A percentile compares a stretch with the other conserved stretches of the same genome.
phyloP scores from a whole-genome alignment of 192 early-diverging fungal genomes.

The Linnemannia schmuckeri region DNA sequence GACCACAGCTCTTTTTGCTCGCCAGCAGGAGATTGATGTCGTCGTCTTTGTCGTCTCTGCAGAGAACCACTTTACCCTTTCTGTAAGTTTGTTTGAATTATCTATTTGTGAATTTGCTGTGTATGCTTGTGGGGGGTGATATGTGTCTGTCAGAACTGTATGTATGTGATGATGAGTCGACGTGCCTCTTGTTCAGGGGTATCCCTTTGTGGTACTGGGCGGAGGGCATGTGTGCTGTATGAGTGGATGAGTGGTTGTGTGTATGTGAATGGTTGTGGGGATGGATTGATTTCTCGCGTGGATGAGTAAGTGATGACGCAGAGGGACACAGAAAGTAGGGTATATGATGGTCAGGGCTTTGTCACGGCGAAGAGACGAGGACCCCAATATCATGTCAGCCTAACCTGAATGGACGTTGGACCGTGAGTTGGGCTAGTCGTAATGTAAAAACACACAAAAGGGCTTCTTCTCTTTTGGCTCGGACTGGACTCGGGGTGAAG shows the following conservation, averaged over 20 bases:
- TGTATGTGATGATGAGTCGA: not conserved
- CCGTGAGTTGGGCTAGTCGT: not conserved
- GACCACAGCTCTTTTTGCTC: conserved; percentile 96
- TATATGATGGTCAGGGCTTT: not conserved
- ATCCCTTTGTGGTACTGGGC: not conserved
- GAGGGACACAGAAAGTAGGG: not conserved
- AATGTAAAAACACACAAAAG: too few relatives aligned
- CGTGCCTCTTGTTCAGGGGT: not conserved
- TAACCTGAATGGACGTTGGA: not conserved
- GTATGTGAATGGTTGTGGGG: not conserved
- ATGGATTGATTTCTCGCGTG: conserved; percentile 5
- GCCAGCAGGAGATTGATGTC: conserved; percentile 99
- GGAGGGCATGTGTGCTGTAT: not conserved
- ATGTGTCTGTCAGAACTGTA: not conserved
- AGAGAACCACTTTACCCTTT: conserved; percentile 99
- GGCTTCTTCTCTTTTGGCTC: too few relatives aligned
- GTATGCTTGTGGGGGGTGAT: not conserved
- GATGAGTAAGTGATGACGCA: conserved; percentile 9
- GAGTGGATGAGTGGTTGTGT: not conserved
- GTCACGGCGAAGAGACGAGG: not conserved
- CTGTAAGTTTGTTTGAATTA: conserved; percentile 68
- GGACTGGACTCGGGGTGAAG: not conserved
- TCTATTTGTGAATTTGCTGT: not conserved
- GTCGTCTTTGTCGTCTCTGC: conserved; percentile 99
- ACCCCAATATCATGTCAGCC: conserved; percentile 3